Base-by-base conservation (phyloP, 345 rosid species). In the Jatropha curcas region DNA sequence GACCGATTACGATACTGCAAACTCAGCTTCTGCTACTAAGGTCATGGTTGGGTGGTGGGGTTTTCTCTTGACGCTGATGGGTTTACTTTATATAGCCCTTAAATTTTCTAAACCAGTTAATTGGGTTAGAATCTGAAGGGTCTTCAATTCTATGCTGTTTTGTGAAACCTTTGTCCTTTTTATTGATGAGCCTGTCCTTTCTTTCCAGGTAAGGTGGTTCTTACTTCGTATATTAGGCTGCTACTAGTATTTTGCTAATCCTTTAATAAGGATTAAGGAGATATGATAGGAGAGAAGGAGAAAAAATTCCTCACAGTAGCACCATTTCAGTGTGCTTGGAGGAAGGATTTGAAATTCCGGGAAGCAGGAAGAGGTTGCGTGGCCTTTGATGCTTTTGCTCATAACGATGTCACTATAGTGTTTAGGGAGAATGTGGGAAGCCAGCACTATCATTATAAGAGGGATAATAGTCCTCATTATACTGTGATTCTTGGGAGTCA, bases 241-340 rank as follows among this genome's bases (percentile, higher is more conserved):
- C 67, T 76, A 61, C 70, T 76, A 73, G 76, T 75, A 66, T 53
- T n/a, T 13, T 79, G 76, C 73, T 82, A 77, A 75, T 50, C 74
- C 56, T 25, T 39, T 13, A 35, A 11, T 37, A 35, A 46, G 48
- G 50, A 53, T 17, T 20, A 28, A 56, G 79, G 76, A 58, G 65
- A 68, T 69, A 86, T 84, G 89, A 78, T 78, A 60, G 87, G 79
- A 65, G 85, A 48, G 63, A 86, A 85, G 80, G 91, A 86, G 86
- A 89, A 78, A 60, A 90, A 86, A 76, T 88, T 86, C 71, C 84
- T 93, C 60, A 93, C 94, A 0, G 99, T 95, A n/a, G 96, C 97
- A 65, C 98, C 99, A 22, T 95, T 95, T 73, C 96, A 88, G 89
- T 95, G 99, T 83, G 98, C 97, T 61, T 95, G 99, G 98, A 88